Evolutionary conservation across 2,329 filamentous ascomycete genomes (phyloP).

Genomic region (Aureobasidium zeae): DNA sequence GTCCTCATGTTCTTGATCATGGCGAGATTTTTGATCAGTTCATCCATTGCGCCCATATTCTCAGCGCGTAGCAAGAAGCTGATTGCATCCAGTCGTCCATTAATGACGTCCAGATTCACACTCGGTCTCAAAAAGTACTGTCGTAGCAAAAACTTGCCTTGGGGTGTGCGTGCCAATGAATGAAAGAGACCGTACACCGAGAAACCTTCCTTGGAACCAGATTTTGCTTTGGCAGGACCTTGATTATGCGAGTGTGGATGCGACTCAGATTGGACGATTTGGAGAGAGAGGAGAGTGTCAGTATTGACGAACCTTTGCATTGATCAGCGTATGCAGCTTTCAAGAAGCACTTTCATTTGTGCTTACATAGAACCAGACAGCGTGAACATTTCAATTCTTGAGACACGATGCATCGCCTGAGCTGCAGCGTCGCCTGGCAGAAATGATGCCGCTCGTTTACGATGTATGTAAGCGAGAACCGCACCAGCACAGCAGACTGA

Average conservation of each 20-base stretch:
- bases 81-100: constrained; percentile 62
- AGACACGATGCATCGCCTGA: constrained; percentile 50
- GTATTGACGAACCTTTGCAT: constrained; percentile 63
- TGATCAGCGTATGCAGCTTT: constrained; percentile 20
- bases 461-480: constrained; percentile 67
- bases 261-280: constrained; percentile 72
- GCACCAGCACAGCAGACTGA: constrained; percentile 84
- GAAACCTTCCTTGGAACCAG: constrained; percentile 66
- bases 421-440: constrained; percentile 50
- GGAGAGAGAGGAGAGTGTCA: constrained; percentile 72
- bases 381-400: constrained; percentile 64
- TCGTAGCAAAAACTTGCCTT: constrained; percentile 66
- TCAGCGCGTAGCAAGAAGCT: constrained; percentile 56
- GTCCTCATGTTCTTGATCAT: constrained; percentile 67
- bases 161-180: constrained; percentile 62
- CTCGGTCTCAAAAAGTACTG: constrained; percentile 75
- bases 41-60: constrained; percentile 54
- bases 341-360: neutral
- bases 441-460: constrained; percentile 54
- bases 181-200: constrained; percentile 80
- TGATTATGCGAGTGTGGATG: constrained; percentile 75
- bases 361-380: constrained; percentile 52
- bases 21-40: constrained; percentile 56
- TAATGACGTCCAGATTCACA: constrained; percentile 57
- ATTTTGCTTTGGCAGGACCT: constrained; percentile 52